Conservation (phyloP, 1,139 yeast genomes). For the Petasospora rhodanensis region DNA sequence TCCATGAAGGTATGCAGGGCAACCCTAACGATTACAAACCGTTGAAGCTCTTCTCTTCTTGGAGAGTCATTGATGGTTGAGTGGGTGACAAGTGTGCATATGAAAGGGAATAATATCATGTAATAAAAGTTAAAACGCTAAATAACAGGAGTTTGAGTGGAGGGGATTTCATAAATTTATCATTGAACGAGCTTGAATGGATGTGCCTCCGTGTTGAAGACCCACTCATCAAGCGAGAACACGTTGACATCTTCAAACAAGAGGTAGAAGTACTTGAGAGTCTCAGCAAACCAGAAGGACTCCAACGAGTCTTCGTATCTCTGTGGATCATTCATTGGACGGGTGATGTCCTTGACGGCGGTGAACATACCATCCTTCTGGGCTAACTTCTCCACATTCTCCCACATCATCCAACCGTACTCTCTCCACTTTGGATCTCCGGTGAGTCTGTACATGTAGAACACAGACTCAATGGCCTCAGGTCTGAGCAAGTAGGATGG, state of each 20-base stretch:
- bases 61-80: conserved; percentile 32
- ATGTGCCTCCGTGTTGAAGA: conserved; percentile 79
- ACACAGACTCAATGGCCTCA: conserved; percentile 71
- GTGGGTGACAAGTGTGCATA: no score
- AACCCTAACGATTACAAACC: conserved; percentile 39
- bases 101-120: no score
- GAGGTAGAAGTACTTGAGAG: conserved; percentile 69
- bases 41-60: conserved; percentile 40
- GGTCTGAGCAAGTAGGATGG: conserved; percentile 62
- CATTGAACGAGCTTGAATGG: conserved; percentile 44
- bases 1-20: conserved; percentile 52
- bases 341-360: conserved; percentile 50
- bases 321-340: conserved; percentile 17
- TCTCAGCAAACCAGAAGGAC: conserved; percentile 78
- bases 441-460: conserved; percentile 68
- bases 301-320: conserved; percentile 45
- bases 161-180: no score
- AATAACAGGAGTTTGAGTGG: no score
- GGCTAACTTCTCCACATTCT: conserved; percentile 43
- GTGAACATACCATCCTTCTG: conserved; percentile 38
- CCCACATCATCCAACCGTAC: conserved; percentile 64
- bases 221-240: conserved; percentile 63
- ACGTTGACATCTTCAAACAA: conserved; percentile 58
- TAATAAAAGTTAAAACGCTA: no score
- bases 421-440: conserved; percentile 69